Base-by-base conservation (phyloP, 768 basidiomycete genomes). In the Terana coerulea region DNA sequence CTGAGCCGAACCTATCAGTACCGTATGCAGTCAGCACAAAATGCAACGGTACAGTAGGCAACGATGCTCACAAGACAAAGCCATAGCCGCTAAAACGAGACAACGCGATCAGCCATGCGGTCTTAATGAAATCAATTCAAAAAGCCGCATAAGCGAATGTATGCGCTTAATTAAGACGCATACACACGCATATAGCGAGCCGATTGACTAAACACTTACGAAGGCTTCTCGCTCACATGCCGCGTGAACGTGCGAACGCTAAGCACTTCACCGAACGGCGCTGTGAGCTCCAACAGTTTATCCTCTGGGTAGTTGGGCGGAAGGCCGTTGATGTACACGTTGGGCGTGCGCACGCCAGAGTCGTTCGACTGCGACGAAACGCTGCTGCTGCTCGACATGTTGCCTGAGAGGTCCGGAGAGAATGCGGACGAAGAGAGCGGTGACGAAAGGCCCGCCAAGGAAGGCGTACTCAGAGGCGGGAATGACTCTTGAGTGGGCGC, bases 301-400 rank as follows among this genome's bases (percentile, higher is more conserved):
- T 89, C 88, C 61, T 91, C 90, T 0, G 88, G 83, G 60, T 80
- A 91, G 67, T 90, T 82, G 4, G 89, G 86, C 2, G 88, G 89
- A 14, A 93, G 77, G 11, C 90, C 90, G 61, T 92, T 92, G 70
- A 92, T 91, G 64, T 92, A 92, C 0, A 92, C 86, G 59, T 92
- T 92, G 0, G 90, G 87, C 12, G 63, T 62, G 11, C 55, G 52
- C 15, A 22, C 33, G 15, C 10, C 15, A 19, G 30, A 8, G 8
- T 17, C 36, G 12, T n/a, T 9, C 14, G 42, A 8, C n/a, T 28
- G 29, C n/a, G 25, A 5, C 15, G 26, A 28, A 17, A 37, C 5
- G 29, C 33, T 37, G 25, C 42, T 19, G 15, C 10, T 47, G 14
- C 49, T n/a, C 10, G 49, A 44, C 5, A 33, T 11, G 17, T 42